Evolutionary conservation across 2,329 filamentous ascomycete species (phyloP), one percentile per base, ranked within the genome.

Genomic region (Lachnellula arida): DNA sequence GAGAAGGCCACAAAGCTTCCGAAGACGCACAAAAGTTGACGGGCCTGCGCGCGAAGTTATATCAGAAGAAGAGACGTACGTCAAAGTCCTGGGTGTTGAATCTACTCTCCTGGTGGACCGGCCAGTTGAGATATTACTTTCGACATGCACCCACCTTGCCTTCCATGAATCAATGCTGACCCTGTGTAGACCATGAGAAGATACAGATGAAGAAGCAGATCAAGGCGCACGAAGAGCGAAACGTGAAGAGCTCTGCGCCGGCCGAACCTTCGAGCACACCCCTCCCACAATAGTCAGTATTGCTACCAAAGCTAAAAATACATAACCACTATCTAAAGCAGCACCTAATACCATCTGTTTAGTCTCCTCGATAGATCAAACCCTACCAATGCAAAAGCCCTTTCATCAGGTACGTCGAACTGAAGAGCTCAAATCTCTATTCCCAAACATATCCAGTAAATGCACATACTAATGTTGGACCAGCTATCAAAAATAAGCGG

Each of bases 161-260:
- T 32, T 11, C 9, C 8, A 32, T 32, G 28, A 32, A 11, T 32
- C 28, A 32, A 32, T 32, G 28, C 28, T 32, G 28, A 32, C 28
- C 28, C 28, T 11, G 3, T 11, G 28, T 32, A 32, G 89, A 91
- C 78, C 88, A 92, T 73, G 92, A 99, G 80, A 99, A 99, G 87
- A 96, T 96, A 72, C 91, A 96, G 81, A 92, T 96, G 88, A 88
- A 88, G 75, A 96, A 96, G 81, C 79, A 86, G 69, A 95, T 99
- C 82, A 90, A 89, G 76, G 88, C 90, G 46, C 90, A 96, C 78
- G 94, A 99, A 76, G 90, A 97, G 79, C 87, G 91, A 76, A 95
- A 97, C 71, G 86, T 97, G 79, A 96, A 97, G 77, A 89, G 88
- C 8, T 78, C 82, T 34, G 86, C 87, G 54, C 85, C 88, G 63